A percentile compares a stretch with the other conserved stretches of the same genome.
Evolutionary conservation across 176 grass and related monocot genomes (phyloP).

Genomic region (Microstegium vimineum): DNA sequence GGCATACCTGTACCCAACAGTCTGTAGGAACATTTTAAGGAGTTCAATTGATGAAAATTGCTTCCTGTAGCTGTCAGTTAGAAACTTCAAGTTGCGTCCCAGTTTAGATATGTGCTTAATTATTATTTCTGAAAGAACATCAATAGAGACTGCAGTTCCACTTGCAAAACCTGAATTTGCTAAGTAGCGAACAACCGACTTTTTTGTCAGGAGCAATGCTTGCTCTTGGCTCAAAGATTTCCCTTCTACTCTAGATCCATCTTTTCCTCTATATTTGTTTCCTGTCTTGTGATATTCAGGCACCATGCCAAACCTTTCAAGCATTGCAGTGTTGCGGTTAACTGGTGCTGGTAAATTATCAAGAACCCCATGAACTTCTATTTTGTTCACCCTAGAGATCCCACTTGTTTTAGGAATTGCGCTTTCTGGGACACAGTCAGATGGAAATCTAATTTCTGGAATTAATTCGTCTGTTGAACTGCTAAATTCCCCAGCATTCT

Average conservation of each 20-base stretch:
- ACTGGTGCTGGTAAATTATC: slow-evolving; percentile 86
- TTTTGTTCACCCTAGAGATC: slow-evolving; percentile 44
- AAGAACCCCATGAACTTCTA: slow-evolving; percentile 78
- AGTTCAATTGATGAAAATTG: slow-evolving; percentile 91
- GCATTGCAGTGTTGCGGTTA: slow-evolving; percentile 87
- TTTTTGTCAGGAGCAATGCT: slow-evolving; percentile 57
- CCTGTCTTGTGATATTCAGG: slow-evolving; percentile 94
- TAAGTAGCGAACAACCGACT: slow-evolving; percentile 58
- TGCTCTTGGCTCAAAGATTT: slow-evolving; percentile 72
- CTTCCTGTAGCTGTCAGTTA: slow-evolving; percentile 87
- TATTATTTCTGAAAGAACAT: slow-evolving; percentile 75
- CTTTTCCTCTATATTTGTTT: slow-evolving; percentile 92
- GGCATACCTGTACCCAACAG: slow-evolving; percentile 67
- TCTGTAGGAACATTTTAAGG: slow-evolving; percentile 95
- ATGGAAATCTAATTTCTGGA: slow-evolving; percentile 85
- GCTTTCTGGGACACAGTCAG: slow-evolving; percentile 89
- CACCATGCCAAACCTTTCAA: slow-evolving; percentile 97
- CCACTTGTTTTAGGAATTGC: slow-evolving; percentile 61
- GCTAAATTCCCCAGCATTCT: slow-evolving; percentile 50
- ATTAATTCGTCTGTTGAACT: slow-evolving; percentile 72
- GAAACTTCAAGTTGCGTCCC: slow-evolving; percentile 63
- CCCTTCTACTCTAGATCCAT: slow-evolving; percentile 60
- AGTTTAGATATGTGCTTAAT: slow-evolving; percentile 74
- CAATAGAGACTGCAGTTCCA: slow-evolving; percentile 69
- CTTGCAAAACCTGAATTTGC: slow-evolving; percentile 45